Evolutionary conservation across 495 filamentous ascomycete genomes (phyloP).

Genomic region (Aspergillus asperescens): DNA sequence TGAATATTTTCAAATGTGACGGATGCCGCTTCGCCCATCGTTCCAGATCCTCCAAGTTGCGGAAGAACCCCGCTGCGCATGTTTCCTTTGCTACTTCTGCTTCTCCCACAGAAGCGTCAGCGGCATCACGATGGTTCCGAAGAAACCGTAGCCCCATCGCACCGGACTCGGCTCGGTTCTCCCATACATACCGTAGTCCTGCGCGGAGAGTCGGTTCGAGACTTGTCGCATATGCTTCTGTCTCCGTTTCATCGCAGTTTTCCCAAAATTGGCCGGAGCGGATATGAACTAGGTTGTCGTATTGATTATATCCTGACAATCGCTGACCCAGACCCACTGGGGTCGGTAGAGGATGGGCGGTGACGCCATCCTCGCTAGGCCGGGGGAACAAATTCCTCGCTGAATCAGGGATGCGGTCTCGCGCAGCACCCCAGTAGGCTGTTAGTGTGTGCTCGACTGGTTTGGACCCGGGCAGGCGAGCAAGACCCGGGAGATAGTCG

Average conservation of each 20-base stretch:
- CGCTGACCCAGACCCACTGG: background rate
- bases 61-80: slow-evolving; percentile 22
- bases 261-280: slow-evolving; percentile 22
- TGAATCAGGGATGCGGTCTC: slow-evolving; percentile 21
- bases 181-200: slow-evolving; percentile 18
- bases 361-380: background rate
- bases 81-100: slow-evolving; percentile 12
- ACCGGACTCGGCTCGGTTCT: background rate
- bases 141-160: slow-evolving; percentile 16
- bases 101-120: background rate
- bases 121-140: background rate
- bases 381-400: slow-evolving; percentile 10
- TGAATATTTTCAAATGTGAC: slow-evolving; percentile 21
- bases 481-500: slow-evolving; percentile 21
- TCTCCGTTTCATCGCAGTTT: slow-evolving; percentile 10
- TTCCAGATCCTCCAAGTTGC: slow-evolving; percentile 16
- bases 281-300: slow-evolving; percentile 19
- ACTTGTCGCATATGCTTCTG: slow-evolving; percentile 2
- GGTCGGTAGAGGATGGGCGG: background rate
- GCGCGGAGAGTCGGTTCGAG: slow-evolving; percentile 14
- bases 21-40: slow-evolving; percentile 19
- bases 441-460: slow-evolving; percentile 12
- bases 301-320: slow-evolving; percentile 12
- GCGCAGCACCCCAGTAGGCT: slow-evolving; percentile 27
- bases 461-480: slow-evolving; percentile 4